Evolutionary conservation across 208 protist genomes (phyloP).

Genomic region (Crithidia expoeki): DNA sequence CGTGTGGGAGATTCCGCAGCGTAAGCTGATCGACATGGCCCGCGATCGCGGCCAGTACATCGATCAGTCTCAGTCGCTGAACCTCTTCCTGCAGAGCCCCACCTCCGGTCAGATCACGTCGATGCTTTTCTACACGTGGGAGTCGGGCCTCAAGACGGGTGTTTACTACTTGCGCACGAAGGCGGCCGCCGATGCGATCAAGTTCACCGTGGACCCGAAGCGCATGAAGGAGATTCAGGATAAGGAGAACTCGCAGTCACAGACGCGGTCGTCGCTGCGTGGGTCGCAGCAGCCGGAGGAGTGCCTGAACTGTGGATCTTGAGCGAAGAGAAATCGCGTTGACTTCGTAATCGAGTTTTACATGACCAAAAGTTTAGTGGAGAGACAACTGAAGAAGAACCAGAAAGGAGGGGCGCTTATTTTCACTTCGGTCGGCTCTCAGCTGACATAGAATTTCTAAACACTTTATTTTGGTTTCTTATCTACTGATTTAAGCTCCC

Average conservation of each 20-base stretch:
- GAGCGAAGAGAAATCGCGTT: slow-evolving; percentile 14
- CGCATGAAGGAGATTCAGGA: slow-evolving; percentile 76
- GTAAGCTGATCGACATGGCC: slow-evolving; percentile 98
- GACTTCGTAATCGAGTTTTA: no score
- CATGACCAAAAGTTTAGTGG: no score
- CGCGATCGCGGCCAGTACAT: slow-evolving; percentile 99
- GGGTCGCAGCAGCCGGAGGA: slow-evolving; percentile 58
- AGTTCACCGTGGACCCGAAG: slow-evolving; percentile 98
- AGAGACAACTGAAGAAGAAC: no score
- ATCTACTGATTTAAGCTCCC: no score
- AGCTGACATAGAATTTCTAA: no score
- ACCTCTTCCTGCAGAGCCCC: slow-evolving; percentile 97
- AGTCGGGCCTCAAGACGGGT: slow-evolving; percentile 99
- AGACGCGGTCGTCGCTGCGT: slow-evolving; percentile 8
- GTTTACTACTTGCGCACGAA: slow-evolving; percentile 99
- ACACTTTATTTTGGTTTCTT: no score
- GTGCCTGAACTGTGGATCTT: slow-evolving; percentile 89
- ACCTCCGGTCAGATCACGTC: slow-evolving; percentile 96
- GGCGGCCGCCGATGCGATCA: slow-evolving; percentile 99
- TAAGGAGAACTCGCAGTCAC: slow-evolving; percentile 22
- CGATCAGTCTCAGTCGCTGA: slow-evolving; percentile 99
- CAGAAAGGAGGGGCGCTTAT: no score
- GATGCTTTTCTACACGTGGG: slow-evolving; percentile 99
- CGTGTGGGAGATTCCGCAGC: slow-evolving; percentile 99
- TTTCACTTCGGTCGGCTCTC: no score